Conservation (phyloP, 2,329 filamentous ascomycete species). For the Thelonectria olida region DNA sequence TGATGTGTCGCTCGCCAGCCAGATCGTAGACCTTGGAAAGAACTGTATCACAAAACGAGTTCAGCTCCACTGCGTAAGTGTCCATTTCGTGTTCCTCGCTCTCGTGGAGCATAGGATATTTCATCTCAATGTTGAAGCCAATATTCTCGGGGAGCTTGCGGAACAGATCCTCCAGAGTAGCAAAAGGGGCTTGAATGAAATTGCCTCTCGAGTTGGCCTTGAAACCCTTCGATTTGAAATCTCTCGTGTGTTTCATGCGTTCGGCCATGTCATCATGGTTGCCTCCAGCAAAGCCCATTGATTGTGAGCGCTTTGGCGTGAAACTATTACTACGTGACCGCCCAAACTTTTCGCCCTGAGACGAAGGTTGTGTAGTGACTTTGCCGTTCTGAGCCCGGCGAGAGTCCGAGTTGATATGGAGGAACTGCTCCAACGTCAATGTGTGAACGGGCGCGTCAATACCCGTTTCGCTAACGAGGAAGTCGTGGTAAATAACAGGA, state of each 20-base stretch:
- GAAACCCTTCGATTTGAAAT: slow-evolving; percentile 94
- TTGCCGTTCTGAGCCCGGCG: slow-evolving; percentile 27
- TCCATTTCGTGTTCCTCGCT: slow-evolving; percentile 97
- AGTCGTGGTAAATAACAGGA: slow-evolving; percentile 98
- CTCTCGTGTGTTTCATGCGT: slow-evolving; percentile 95
- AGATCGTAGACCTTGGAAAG: slow-evolving; percentile 90
- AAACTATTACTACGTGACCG: slow-evolving; percentile 51
- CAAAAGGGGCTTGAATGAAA: slow-evolving; percentile 95
- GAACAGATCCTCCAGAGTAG: slow-evolving; percentile 94
- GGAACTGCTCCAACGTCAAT: slow-evolving; percentile 92
- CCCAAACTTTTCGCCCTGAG: slow-evolving; percentile 45
- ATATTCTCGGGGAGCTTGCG: slow-evolving; percentile 81
- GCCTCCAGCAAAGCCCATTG: slow-evolving; percentile 60
- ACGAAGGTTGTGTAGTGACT: slow-evolving; percentile 19
- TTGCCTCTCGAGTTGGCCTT: slow-evolving; percentile 95
- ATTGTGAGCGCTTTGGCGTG: slow-evolving; percentile 61
- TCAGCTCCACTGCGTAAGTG: slow-evolving; percentile 92
- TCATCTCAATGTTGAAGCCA: slow-evolving; percentile 99
- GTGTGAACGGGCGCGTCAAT: slow-evolving; percentile 97
- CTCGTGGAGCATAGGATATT: slow-evolving; percentile 98
- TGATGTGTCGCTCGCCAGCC: slow-evolving; percentile 84
- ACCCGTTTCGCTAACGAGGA: slow-evolving; percentile 95
- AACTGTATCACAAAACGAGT: slow-evolving; percentile 95
- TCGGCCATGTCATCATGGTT: slow-evolving; percentile 65
- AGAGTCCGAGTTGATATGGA: slow-evolving; percentile 79